phyloP scores from a whole-genome alignment of 2,329 filamentous ascomycete species.

The Rhytidhysteron rufulum region DNA sequence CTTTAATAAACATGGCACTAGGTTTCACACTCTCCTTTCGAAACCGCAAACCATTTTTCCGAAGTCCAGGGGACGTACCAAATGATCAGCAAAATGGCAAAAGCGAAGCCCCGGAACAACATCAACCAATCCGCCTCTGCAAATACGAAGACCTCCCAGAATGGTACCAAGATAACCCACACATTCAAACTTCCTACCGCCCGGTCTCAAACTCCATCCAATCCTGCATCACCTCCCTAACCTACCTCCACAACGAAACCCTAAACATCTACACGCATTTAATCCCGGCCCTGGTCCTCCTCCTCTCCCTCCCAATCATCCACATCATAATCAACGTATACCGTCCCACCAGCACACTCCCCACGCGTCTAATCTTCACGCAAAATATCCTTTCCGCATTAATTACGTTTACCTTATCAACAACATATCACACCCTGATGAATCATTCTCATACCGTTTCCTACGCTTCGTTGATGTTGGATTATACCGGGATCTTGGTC shows the following conservation, averaged over 20 bases:
- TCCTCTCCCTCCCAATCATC: conserved; percentile 15
- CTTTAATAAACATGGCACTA: too few species aligned
- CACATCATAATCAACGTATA: conserved; percentile 16
- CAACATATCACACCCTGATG: conserved; percentile 73
- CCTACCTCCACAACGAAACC: conserved; percentile 62
- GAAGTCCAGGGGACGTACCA: too few species aligned
- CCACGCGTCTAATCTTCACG: conserved; percentile 26
- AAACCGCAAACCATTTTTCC: neutral
- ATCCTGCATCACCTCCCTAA: conserved; percentile 53
- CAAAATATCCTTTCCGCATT: conserved; percentile 32
- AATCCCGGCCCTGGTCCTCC: conserved; percentile 27
- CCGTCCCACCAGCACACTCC: conserved; percentile 17
- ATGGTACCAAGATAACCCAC: conserved; percentile 59
- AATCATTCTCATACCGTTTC: conserved; percentile 76
- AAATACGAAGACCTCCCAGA: conserved; percentile 31
- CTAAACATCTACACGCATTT: conserved; percentile 69
- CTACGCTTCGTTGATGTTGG: conserved; percentile 79
- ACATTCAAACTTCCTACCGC: conserved; percentile 62
- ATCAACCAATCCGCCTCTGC: too few species aligned
- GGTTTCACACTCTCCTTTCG: neutral
- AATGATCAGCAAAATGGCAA: too few species aligned
- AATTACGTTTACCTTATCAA: conserved; percentile 39
- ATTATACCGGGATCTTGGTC: conserved; percentile 86
- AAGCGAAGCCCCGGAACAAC: too few species aligned
- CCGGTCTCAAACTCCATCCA: conserved; percentile 57